phyloP scores from a whole-genome alignment of 106 monocot genomes.

The Allium cepa region DNA sequence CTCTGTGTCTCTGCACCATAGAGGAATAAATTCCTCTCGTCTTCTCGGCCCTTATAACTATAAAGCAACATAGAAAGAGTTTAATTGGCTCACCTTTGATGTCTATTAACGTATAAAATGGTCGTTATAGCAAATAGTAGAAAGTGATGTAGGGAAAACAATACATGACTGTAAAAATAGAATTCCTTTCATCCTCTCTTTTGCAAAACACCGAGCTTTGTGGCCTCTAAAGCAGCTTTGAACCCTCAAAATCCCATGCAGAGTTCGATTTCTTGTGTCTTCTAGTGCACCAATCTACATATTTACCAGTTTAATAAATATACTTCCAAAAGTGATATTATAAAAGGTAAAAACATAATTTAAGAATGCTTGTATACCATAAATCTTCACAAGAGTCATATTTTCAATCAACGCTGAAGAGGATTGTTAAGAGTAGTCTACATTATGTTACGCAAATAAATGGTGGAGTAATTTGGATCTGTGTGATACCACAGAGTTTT shows the following conservation, averaged over 20 bases:
- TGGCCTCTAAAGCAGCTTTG: conserved; percentile 97
- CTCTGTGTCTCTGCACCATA: conserved; percentile 46
- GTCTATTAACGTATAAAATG: no score
- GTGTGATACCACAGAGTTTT: no score
- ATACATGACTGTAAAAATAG: conserved; percentile 86
- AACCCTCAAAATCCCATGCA: conserved; percentile 92
- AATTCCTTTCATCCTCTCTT: conserved; percentile 55
- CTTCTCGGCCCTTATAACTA: conserved; percentile 78
- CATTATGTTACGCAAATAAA: no score
- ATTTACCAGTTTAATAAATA: not conserved
- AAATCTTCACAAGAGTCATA: no score
- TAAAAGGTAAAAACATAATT: no score
- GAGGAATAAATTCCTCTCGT: conserved; percentile 40
- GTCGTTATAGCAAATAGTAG: not conserved
- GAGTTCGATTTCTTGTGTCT: conserved; percentile 93
- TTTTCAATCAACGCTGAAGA: no score
- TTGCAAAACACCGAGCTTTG: conserved; percentile 66
- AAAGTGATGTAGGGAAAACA: not conserved
- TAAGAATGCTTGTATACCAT: no score
- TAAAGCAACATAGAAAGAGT: not conserved
- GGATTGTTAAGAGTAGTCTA: no score
- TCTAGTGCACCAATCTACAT: conserved; percentile 76
- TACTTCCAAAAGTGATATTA: no score
- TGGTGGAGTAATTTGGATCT: no score
- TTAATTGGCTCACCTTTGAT: no score